Percentiles rank a stretch among this genome's conserved stretches.
Conservation (phyloP, 768 basidiomycete species). For the Lactarius evosmus region DNA sequence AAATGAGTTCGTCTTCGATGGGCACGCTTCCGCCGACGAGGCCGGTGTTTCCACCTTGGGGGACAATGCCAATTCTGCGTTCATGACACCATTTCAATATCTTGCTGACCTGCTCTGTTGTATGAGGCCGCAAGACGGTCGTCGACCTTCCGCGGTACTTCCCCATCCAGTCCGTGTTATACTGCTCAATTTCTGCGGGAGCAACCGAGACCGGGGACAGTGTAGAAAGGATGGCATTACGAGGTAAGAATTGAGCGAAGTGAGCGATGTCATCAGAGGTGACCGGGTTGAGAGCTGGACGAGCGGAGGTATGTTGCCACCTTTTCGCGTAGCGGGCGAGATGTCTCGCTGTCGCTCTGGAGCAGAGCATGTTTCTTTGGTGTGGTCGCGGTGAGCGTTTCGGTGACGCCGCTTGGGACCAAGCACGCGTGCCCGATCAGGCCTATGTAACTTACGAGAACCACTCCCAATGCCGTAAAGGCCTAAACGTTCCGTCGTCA, state of each 20-base stretch:
- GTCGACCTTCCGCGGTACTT: slow-evolving; percentile 85
- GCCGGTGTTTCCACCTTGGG: slow-evolving; percentile 98
- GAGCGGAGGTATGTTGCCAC: slow-evolving; percentile 30
- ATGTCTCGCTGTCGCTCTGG: slow-evolving; percentile 11
- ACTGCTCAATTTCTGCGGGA: slow-evolving; percentile 66
- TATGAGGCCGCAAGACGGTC: slow-evolving; percentile 86
- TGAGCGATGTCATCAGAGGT: slow-evolving; percentile 58
- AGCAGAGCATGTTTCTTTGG: slow-evolving; percentile 16
- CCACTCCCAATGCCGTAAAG: background rate
- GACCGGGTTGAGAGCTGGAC: slow-evolving; percentile 39
- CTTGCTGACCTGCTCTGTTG: slow-evolving; percentile 81
- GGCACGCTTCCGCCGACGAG: slow-evolving; percentile 96
- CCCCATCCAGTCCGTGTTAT: slow-evolving; percentile 95
- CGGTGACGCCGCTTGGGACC: background rate
- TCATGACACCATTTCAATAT: slow-evolving; percentile 86
- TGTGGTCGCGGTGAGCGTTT: background rate
- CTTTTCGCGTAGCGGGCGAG: slow-evolving; percentile 11
- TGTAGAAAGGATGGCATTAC: slow-evolving; percentile 65
- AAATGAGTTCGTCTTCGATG: slow-evolving; percentile 78
- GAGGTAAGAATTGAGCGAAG: slow-evolving; percentile 62
- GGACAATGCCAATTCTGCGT: slow-evolving; percentile 82
- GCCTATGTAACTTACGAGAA: too few relatives aligned
- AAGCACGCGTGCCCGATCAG: background rate
- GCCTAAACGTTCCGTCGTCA: background rate
- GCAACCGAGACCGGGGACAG: slow-evolving; percentile 47